A percentile compares a stretch with the other conserved stretches of the same genome.
Evolutionary conservation across 2,329 filamentous ascomycete genomes (phyloP).

Genomic region (Xylogone sp.): DNA sequence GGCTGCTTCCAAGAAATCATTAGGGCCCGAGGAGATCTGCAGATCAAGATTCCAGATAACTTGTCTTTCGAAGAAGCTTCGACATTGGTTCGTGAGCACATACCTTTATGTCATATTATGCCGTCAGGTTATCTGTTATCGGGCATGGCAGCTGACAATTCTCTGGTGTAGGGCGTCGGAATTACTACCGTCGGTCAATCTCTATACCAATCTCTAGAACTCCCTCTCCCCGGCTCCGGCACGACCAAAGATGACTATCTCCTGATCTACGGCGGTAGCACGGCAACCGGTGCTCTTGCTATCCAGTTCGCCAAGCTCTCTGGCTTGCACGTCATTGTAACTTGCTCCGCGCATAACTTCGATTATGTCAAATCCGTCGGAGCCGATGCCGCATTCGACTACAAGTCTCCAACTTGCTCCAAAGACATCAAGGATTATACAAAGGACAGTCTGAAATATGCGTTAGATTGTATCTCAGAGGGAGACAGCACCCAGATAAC

Average conservation of each 20-base stretch:
- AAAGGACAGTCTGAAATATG: constrained; percentile 38
- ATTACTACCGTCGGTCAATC: constrained; percentile 42
- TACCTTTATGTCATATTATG: neutral
- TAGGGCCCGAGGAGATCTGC: constrained; percentile 33
- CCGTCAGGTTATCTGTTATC: no score
- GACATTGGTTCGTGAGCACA: constrained; percentile 12
- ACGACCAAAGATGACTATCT: constrained; percentile 34
- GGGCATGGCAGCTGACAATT: neutral
- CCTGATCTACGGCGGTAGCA: constrained; percentile 47
- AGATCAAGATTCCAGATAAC: constrained; percentile 40
- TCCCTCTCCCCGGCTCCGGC: constrained; percentile 41
- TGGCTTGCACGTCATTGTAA: constrained; percentile 36
- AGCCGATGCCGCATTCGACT: constrained; percentile 43
- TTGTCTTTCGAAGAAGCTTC: constrained; percentile 44
- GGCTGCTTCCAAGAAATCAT: constrained; percentile 3
- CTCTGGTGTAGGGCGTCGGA: constrained; percentile 30
- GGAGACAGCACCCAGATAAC: constrained; percentile 30
- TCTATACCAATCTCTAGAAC: constrained; percentile 41
- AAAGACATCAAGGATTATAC: constrained; percentile 43
- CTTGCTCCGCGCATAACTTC: constrained; percentile 44
- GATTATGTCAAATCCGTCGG: constrained; percentile 42
- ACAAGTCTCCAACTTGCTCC: constrained; percentile 39
- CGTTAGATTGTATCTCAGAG: constrained; percentile 46
- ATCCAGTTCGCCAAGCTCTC: constrained; percentile 45
- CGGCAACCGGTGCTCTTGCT: constrained; percentile 45